Percentiles rank a stretch among this genome's conserved stretches.
These are phyloP conservation scores for Scheffersomyces quercinus DNA, from an alignment of 1,139 yeast genomes.

Conservation along the genomic window DNA sequence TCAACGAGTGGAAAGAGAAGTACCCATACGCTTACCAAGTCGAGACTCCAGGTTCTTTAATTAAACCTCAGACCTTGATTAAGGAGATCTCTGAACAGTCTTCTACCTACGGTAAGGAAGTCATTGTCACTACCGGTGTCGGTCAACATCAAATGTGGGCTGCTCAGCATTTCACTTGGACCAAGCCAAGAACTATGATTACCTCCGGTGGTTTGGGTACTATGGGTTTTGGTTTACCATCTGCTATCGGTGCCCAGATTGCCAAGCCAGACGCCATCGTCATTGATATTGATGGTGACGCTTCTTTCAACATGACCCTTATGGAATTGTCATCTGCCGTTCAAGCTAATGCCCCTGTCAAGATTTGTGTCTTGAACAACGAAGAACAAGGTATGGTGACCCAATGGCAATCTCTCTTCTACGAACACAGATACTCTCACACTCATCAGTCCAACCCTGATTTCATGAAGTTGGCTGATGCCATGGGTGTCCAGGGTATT, in stretches of 20 bases:
- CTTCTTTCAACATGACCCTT: conserved; percentile 95
- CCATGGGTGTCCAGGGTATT: conserved; percentile 89
- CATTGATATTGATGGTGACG: conserved; percentile 97
- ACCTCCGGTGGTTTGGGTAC: conserved; percentile 99
- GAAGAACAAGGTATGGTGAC: conserved; percentile 99
- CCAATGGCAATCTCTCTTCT: conserved; percentile 97
- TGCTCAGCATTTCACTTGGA: conserved; percentile 96
- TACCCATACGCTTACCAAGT: conserved; percentile 81
- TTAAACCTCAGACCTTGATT: conserved; percentile 92
- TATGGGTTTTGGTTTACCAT: conserved; percentile 96
- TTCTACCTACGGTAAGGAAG: conserved; percentile 64
- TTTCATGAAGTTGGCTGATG: conserved; percentile 87
- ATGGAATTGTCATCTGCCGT: conserved; percentile 92
- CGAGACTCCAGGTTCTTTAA: conserved; percentile 76
- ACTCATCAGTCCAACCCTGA: conserved; percentile 95
- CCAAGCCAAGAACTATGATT: conserved; percentile 85
- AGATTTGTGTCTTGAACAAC: conserved; percentile 84
- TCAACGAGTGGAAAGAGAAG: conserved; percentile 79
- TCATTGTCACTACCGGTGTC: conserved; percentile 93
- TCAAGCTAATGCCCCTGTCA: conserved; percentile 89
- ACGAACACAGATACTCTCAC: conserved; percentile 94
- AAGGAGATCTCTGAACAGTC: conserved; percentile 76
- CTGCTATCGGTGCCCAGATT: conserved; percentile 97
- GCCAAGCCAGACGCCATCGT: conserved; percentile 94
- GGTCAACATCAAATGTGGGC: conserved; percentile 99